Conservation (phyloP, 225 moss, liverwort and hornwort species). For the Rhytidiadelphus loreus region DNA sequence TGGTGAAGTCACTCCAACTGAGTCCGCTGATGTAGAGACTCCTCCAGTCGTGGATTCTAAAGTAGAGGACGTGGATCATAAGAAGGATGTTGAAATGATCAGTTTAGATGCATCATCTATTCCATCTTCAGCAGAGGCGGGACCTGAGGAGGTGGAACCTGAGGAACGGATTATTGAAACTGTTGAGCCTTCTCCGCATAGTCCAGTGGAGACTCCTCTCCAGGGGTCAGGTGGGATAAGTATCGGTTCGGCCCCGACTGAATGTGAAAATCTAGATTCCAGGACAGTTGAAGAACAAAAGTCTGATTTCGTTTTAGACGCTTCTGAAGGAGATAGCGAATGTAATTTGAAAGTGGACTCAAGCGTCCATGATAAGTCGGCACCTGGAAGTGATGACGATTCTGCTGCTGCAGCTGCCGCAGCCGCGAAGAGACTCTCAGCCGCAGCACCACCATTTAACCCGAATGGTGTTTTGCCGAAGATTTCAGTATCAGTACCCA, state of each 20-base stretch:
- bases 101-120: not conserved
- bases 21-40: not conserved
- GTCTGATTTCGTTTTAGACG: not conserved
- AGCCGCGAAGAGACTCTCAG: slow-evolving; percentile 29
- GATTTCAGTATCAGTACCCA: not conserved
- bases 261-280: not conserved
- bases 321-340: not conserved
- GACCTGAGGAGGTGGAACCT: slow-evolving; percentile 11
- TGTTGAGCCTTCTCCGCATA: not conserved
- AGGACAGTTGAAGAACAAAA: slow-evolving; percentile 1
- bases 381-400: slow-evolving; percentile 15
- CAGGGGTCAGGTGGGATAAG: not conserved
- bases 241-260: not conserved
- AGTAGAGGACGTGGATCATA: not conserved
- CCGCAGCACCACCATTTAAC: slow-evolving; percentile 41
- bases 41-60: not conserved
- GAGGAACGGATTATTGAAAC: slow-evolving; percentile 28
- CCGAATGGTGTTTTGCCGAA: slow-evolving; percentile 16
- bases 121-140: not conserved
- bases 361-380: not conserved
- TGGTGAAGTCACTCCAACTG: not conserved
- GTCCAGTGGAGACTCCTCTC: not conserved
- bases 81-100: not conserved
- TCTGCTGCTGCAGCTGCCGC: slow-evolving; percentile 4
- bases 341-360: not conserved